Base-by-base conservation (phyloP, 129 eudicot genomes). In the Saussurea involucrata region DNA sequence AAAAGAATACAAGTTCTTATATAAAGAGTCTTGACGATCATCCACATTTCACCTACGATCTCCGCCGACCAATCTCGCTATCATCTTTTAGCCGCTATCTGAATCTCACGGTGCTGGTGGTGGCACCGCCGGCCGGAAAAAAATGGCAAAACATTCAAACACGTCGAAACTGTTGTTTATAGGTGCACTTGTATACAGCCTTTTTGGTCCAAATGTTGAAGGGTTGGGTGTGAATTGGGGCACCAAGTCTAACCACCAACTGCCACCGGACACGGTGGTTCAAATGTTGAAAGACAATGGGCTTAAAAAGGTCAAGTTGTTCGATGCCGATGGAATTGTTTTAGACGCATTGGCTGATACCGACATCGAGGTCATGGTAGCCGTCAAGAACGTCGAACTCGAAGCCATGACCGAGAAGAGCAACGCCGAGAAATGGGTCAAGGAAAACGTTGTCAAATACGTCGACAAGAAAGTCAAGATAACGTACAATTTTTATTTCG, bases 151-250 rank as follows among this genome's bases (percentile, higher is more conserved):
- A 57, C 28, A 42, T 66, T 46, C 31, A n/a, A 66, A 55, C 21
- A 58, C 64, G 60, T 31, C 24, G 8, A 66, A 66, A 32, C 28
- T 66, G 13, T 72, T 64, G 65, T 66, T 82, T 77, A 42, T 72
- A 29, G 17, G 78, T 57, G 67, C 44, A 24, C 21, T 78, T 49
- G 29, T 66, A 8, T 77, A 72, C 70, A 72, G 9, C 66, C 40
- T 75, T 60, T 77, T 72, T 58, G 64, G 60, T 66, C 73, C 66
- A 15, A 34, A 66, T 24, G 86, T 83, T 49, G 65, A 76, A 17
- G 85, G 87, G 21, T 44, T 85, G 60, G 88, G 87, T 27, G 87
- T 87, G 77, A 87, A 87, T 57, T 87, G 89, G 92, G 91, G 87
- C 1, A 82, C 82, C 36, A 32, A 63, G 11, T 34, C 81, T 24